A percentile compares a stretch with the other conserved stretches of the same genome.
These are phyloP conservation scores for Friedmanniomyces simplex DNA, from an alignment of 495 filamentous ascomycete species.

Conservation along the genomic window DNA sequence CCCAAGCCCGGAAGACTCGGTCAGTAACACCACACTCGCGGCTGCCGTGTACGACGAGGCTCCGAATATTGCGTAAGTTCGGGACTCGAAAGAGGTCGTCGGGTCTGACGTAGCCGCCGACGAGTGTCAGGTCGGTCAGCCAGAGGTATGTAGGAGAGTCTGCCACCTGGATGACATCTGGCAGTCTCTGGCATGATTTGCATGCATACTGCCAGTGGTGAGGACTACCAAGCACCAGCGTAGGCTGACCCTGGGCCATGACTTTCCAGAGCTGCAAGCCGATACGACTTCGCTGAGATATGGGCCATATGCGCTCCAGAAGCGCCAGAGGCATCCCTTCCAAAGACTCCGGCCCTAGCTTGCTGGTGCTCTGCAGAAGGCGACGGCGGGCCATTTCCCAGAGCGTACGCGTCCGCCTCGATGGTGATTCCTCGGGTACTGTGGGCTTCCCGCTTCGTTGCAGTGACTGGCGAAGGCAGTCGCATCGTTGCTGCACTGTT, in stretches of 20 bases:
- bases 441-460: not conserved
- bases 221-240: not conserved
- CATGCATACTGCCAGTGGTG: not conserved
- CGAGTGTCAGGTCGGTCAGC: slow-evolving; percentile 1
- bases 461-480: not conserved
- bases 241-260: not conserved
- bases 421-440: not conserved
- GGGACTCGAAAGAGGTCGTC: not conserved
- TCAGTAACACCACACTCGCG: not conserved
- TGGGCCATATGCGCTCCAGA: not conserved
- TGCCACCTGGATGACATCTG: not conserved
- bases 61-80: not conserved
- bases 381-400: not conserved
- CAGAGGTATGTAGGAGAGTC: not conserved
- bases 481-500: not conserved
- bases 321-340: not conserved
- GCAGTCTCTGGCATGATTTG: not conserved
- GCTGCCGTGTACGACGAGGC: not conserved
- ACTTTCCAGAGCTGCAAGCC: not conserved
- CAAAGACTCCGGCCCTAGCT: not conserved
- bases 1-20: not conserved
- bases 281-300: not conserved
- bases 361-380: not conserved
- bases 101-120: not conserved
- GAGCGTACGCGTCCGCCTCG: not conserved